Conservation (phyloP, 352 stramenopile genomes). For the Phytopythium kandeliae region DNA sequence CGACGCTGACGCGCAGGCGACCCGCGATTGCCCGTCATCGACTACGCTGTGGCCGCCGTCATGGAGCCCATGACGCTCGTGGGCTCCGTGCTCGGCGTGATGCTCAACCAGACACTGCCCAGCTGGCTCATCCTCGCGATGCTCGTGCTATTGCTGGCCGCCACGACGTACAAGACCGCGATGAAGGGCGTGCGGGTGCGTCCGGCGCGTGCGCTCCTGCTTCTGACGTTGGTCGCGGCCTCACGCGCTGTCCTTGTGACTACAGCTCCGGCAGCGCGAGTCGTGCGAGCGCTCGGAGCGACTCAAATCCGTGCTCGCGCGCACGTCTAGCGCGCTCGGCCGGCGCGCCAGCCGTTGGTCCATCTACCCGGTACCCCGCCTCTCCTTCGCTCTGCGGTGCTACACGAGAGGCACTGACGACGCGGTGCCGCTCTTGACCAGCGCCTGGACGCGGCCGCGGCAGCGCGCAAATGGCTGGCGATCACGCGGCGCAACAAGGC, state of each 20-base stretch:
- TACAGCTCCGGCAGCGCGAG: constrained; percentile 56
- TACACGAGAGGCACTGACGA: no score
- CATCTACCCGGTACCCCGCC: no score
- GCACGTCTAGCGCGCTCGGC: constrained; percentile 5
- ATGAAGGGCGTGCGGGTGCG: constrained; percentile 61
- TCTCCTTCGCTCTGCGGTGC: no score
- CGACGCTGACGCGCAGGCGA: constrained; percentile 37
- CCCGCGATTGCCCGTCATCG: constrained; percentile 92
- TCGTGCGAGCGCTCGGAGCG: constrained; percentile 27
- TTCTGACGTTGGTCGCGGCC: no score
- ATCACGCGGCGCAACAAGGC: constrained; percentile 57
- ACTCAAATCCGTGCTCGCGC: constrained; percentile 46
- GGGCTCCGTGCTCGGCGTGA: constrained; percentile 76
- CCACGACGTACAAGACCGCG: constrained; percentile 70
- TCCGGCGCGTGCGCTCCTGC: no score
- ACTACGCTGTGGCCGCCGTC: constrained; percentile 97
- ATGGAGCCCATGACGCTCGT: constrained; percentile 95
- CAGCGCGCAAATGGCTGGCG: constrained; percentile 50
- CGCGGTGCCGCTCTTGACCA: no score
- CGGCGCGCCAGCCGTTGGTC: constrained; percentile 49
- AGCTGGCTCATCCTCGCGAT: constrained; percentile 80
- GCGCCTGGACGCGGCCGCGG: constrained; percentile 60
- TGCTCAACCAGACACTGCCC: constrained; percentile 80
- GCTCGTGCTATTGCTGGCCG: constrained; percentile 66
- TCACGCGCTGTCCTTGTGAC: no score